Base-by-base conservation (phyloP, 2,329 filamentous ascomycete species). In the Nigrospora oryzae region DNA sequence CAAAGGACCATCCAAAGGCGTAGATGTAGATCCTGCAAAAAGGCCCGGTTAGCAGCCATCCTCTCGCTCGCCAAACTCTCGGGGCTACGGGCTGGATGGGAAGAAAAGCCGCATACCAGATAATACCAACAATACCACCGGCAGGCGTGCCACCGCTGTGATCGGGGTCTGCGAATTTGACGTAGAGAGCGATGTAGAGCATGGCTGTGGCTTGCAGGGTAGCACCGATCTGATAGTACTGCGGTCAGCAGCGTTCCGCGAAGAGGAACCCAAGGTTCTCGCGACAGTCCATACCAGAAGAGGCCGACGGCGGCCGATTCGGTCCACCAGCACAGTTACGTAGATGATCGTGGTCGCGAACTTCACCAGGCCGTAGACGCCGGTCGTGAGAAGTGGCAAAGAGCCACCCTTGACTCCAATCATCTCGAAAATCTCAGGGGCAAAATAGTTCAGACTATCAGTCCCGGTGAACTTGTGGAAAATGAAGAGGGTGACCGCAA, bases 401-500 rank as follows among this genome's bases (percentile, higher is more conserved):
- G 59, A 62, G 3, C 57, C 57, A 3, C 51, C 47, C 3, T 49
- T 50, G 0, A 64, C 67, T 32, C 65, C 64, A 17, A 68, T 64
- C 55, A 66, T 58, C 7, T 54, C 54, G 38, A 68, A 68, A 12
- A 68, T 66, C 42, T 65, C 57, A 2, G 64, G 63, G 0, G 63
- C 61, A 34, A 63, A 68, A 47, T 68, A 68, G 51, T 67, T 68
- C 15, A 69, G 42, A 6, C 57, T 57, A 48, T 67, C 63, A 1
- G 63, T 68, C 1, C 66, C 65, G 2, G 64, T 68, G 19, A 67
- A 61, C 33, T 69, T 68, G 50, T 68, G 65, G 45, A 68, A 68
- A 1, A 69, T 36, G 44, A 66, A 65, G 11, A 66, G 48, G 52
- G 61, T 62, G 3, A 60, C 51, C 2, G 62, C 57, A 10, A 64